phyloP scores from a whole-genome alignment of 176 grass and related monocot species.

The Carex kokanica region DNA sequence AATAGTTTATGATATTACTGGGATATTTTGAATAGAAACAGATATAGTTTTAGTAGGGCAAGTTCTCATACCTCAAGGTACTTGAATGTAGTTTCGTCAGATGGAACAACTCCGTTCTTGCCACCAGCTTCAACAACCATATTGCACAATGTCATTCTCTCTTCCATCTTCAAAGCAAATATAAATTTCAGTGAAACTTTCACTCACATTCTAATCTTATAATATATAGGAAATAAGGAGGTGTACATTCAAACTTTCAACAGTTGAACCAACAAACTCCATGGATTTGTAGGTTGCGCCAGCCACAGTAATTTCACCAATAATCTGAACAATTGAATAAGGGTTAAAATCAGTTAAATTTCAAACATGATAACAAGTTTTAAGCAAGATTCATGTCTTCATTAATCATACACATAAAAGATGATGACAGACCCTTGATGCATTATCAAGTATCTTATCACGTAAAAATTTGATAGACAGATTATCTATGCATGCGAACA shows the following conservation, averaged over 20 bases:
- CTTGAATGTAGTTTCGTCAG: slow-evolving; percentile 86
- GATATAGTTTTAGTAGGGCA: slow-evolving; percentile 3
- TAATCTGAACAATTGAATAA: slow-evolving; percentile 51
- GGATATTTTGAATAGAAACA: not conserved
- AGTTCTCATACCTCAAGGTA: slow-evolving; percentile 70
- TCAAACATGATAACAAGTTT: not conserved
- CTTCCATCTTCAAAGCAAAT: slow-evolving; percentile 67
- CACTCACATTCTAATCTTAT: slow-evolving; percentile 2
- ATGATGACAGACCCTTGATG: not conserved
- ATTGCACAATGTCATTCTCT: slow-evolving; percentile 92
- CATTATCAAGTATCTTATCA: not conserved
- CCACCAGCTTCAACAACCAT: slow-evolving; percentile 95
- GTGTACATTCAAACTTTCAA: slow-evolving; percentile 56
- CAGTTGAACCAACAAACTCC: slow-evolving; percentile 34
- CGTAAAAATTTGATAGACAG: not conserved
- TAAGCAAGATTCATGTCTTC: slow-evolving; percentile 17
- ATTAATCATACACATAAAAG: slow-evolving; percentile 46
- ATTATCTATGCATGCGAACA: not conserved
- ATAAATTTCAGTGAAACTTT: slow-evolving; percentile 13
- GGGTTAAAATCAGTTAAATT: not conserved
- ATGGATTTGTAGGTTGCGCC: slow-evolving; percentile 80
- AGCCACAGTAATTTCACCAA: slow-evolving; percentile 76
- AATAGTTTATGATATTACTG: no score
- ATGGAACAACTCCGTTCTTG: slow-evolving; percentile 81
- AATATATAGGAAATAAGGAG: slow-evolving; percentile 13